Evolutionary conservation across 208 protist species (phyloP).

Genomic region (Novymonas esmeraldas): DNA sequence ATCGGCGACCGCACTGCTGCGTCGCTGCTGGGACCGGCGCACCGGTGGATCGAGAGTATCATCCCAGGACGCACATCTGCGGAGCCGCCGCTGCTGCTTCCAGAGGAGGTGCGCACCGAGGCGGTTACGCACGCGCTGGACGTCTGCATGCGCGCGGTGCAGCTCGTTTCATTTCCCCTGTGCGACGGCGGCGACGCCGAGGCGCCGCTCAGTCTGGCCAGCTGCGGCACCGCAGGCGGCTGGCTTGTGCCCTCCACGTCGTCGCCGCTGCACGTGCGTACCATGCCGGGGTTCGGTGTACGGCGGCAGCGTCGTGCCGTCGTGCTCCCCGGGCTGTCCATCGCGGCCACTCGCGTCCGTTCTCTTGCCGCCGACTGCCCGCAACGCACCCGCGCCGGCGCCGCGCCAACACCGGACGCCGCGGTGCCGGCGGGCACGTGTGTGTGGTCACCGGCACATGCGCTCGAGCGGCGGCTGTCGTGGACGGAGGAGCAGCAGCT

Average conservation of each 20-base stretch:
- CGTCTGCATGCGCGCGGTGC: conserved; percentile 15
- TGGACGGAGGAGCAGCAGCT: conserved; percentile 11
- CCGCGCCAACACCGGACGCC: background rate
- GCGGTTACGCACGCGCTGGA: conserved; percentile 16
- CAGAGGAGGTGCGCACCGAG: background rate
- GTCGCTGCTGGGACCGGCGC: conserved; percentile 5
- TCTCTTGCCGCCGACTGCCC: conserved; percentile 7
- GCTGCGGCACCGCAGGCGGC: conserved; percentile 16
- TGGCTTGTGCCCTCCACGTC: conserved; percentile 25
- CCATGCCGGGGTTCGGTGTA: conserved; percentile 6
- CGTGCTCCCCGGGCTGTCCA: conserved; percentile 42
- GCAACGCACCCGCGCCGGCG: background rate
- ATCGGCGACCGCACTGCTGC: conserved; percentile 1
- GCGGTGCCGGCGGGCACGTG: conserved; percentile 28
- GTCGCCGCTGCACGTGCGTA: conserved; percentile 11
- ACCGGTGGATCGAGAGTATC: conserved; percentile 17
- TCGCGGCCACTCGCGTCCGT: conserved; percentile 40
- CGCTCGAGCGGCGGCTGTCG: background rate
- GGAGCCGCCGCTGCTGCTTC: background rate
- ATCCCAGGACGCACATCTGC: background rate
- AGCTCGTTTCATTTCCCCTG: conserved; percentile 27
- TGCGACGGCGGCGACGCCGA: conserved; percentile 27
- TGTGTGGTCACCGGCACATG: conserved; percentile 14
- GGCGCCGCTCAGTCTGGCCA: background rate
- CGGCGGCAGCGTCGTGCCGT: conserved; percentile 15